These are phyloP conservation scores for Saturnispora hagleri DNA, from an alignment of 805 yeast species.

Conservation along the genomic window DNA sequence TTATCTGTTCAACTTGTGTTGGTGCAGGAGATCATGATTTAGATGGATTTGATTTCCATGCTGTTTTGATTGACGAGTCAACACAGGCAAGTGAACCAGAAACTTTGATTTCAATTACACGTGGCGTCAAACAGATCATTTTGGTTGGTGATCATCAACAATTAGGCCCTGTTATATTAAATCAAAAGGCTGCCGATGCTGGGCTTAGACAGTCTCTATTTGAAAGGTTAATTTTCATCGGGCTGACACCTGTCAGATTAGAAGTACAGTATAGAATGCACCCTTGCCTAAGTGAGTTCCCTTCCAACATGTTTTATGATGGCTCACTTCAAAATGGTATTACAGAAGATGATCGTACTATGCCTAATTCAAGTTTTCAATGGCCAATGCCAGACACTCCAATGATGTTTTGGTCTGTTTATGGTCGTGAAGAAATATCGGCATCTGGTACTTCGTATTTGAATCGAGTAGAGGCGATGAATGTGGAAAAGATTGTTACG, in stretches of 20 bases:
- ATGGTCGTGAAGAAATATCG: conserved; percentile 83
- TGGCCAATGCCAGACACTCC: conserved; percentile 83
- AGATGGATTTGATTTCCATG: conserved; percentile 46
- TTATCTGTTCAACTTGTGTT: conserved; percentile 84
- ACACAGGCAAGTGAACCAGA: conserved; percentile 95
- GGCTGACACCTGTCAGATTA: conserved; percentile 75
- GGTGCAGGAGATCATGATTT: conserved; percentile 81
- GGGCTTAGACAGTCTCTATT: conserved; percentile 82
- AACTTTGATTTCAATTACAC: conserved; percentile 77
- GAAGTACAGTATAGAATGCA: conserved; percentile 96
- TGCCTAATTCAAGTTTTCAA: conserved; percentile 57
- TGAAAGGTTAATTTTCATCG: conserved; percentile 74
- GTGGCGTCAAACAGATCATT: conserved; percentile 83
- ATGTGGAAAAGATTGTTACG: conserved; percentile 71
- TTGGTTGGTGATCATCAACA: conserved; percentile 93
- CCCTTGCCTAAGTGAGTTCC: conserved; percentile 77
- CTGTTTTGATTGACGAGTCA: conserved; percentile 84
- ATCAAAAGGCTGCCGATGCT: conserved; percentile 73
- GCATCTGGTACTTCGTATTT: conserved; percentile 72
- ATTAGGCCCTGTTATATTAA: conserved; percentile 83
- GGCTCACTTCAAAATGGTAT: conserved; percentile 91
- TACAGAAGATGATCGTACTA: conserved; percentile 58
- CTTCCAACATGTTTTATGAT: conserved; percentile 87
- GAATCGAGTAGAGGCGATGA: conserved; percentile 85
- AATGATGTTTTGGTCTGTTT: conserved; percentile 94